Evolutionary conservation across 441 rosid genomes (phyloP), one percentile per base, ranked within the genome.

Genomic region (Hypseocharis bilobata): DNA sequence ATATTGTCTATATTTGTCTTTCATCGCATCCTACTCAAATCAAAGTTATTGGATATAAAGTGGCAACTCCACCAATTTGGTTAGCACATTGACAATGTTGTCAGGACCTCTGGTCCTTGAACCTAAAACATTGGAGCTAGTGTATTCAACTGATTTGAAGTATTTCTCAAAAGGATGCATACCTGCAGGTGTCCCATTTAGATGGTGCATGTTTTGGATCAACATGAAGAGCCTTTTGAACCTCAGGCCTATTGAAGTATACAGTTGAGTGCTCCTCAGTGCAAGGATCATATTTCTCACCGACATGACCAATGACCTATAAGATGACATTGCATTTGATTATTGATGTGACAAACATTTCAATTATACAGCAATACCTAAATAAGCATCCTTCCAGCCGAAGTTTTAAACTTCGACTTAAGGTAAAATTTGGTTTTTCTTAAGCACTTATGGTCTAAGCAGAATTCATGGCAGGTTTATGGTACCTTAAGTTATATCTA

Each of bases 181-280:
- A 90, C 96, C 85, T 92, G 97, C 97, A 92, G 23, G 94, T 85
- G 4, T 84, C 92, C 98, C 98, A 90, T 72, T 82, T 84, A 58
- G 81, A 51, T 59, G 92, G 85, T 60, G 91, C 89, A 72, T 76
- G 64, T 75, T 82, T 79, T 59, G 85, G 70, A 60, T 78, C 70
- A 77, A 90, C 94, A 79, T 92, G 89, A 63, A 92, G 88, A 16
- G 97, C 91, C 65, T 71, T 63, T 67, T 87, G 91, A 79, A 92
- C 98, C 76, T 83, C 92, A 47, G 88, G 94, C 29, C 26, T 82
- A 80, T 88, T 92, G 83, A 92, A 92, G 74, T 90, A 92, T 19
- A 75, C 73, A 61, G 58, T 76, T 6, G 96, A 82, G 71, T 92
- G 92, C 72, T 76, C 71, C 77, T 92, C 98, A 0, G 98, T 88